Evolutionary conservation across 2,329 filamentous ascomycete genomes (phyloP).

Genomic region (Fusarium luffae): DNA sequence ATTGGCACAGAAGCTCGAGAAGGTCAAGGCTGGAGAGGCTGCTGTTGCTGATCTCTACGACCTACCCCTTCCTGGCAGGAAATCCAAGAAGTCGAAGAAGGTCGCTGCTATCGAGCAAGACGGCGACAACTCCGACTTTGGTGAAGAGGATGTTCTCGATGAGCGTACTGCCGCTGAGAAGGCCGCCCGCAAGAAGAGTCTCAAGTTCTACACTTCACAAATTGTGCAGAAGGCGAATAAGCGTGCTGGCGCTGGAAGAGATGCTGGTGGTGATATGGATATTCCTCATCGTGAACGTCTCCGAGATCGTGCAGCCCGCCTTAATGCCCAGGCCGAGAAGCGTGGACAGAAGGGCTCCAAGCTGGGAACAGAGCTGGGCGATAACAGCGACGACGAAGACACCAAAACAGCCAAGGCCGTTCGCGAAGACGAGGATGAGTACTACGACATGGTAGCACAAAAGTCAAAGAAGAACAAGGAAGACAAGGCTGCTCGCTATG

Average conservation of each 20-base stretch:
- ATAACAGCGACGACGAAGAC: slow-evolving; percentile 76
- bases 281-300: slow-evolving; percentile 90
- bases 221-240: slow-evolving; percentile 95
- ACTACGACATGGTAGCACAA: slow-evolving; percentile 89
- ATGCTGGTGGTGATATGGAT: slow-evolving; percentile 82
- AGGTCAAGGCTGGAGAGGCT: slow-evolving; percentile 73
- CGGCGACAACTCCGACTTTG: slow-evolving; percentile 86
- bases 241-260: slow-evolving; percentile 76
- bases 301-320: slow-evolving; percentile 83
- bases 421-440: slow-evolving; percentile 74
- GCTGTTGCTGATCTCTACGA: slow-evolving; percentile 76
- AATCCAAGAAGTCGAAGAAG: slow-evolving; percentile 54
- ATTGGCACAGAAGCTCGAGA: slow-evolving; percentile 57
- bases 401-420: slow-evolving; percentile 62
- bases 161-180: slow-evolving; percentile 86
- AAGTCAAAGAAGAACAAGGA: slow-evolving; percentile 76
- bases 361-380: slow-evolving; percentile 73
- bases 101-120: slow-evolving; percentile 54
- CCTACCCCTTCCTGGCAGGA: slow-evolving; percentile 64
- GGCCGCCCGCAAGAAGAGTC: slow-evolving; percentile 86
- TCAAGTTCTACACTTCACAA: slow-evolving; percentile 98
- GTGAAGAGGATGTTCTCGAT: slow-evolving; percentile 85
- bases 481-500: slow-evolving; percentile 72
- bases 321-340: slow-evolving; percentile 89
- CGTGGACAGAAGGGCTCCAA: slow-evolving; percentile 76